Base-by-base conservation (phyloP, 345 rosid species). In the Salix exigua region DNA sequence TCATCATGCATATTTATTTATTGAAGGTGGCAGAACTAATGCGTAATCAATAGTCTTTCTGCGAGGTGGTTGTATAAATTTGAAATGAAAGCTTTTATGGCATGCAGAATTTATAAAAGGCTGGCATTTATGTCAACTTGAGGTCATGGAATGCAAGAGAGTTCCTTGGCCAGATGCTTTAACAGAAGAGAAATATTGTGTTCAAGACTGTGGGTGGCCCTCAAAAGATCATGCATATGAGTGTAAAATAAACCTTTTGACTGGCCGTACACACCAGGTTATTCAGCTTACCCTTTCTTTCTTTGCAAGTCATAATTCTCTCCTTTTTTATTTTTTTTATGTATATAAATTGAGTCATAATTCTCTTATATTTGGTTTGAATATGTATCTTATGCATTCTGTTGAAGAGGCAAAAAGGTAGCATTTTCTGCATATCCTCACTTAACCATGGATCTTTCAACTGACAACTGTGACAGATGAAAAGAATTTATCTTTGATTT, bases 231-330 rank as follows among this genome's bases (percentile, higher is more conserved):
- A 67, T 78, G 95, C 97, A 61, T 94, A 87, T 18, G 98, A 92
- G 87, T 91, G 94, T 78, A 90, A 84, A 84, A 90, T 94, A 77
- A 94, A 91, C 84, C 97, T 94, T 70, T 40, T 94, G 83, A 94
- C 98, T 77, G 98, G 98, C 38, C 89, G 88, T n/a, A 94, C 98
- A 73, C 97, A 92, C 83, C 98, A 94, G 97, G 97, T 92, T 58
- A 71, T 66, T 79, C 25, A 16, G 53, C 73, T 64, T 19, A 67
- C 67, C n/a, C 53, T 71, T 53, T 5, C 63, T 33, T 25, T 33
- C 19, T 71, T 23, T 71, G 25, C 44, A 53, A 46, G n/a, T 19
- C 19, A 9, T 72, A 8, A 18, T 23, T 35, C 26, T 72, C 42
- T 8, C 61, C 13, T 40, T 0, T 38, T 0, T 7, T 38, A 2